Evolutionary conservation across 257 asterid species (phyloP).

Genomic region (Paulownia fortunei): DNA sequence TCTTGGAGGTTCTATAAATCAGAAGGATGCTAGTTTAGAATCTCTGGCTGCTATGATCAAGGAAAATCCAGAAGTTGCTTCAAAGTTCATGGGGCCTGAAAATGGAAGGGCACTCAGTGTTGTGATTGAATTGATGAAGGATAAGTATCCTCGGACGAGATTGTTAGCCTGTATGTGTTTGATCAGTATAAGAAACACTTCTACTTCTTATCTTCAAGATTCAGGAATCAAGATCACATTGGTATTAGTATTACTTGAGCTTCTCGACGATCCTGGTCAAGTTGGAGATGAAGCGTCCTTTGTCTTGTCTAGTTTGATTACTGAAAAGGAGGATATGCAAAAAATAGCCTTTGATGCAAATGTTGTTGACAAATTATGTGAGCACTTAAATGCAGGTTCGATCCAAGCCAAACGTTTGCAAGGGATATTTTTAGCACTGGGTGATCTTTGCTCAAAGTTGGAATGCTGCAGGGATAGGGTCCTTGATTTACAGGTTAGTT

Average conservation of each 20-base stretch:
- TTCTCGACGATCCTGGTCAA: slow-evolving; percentile 88
- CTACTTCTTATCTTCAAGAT: slow-evolving; percentile 65
- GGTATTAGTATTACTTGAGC: slow-evolving; percentile 71
- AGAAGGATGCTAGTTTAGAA: slow-evolving; percentile 90
- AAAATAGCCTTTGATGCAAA: slow-evolving; percentile 73
- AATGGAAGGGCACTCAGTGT: slow-evolving; percentile 67
- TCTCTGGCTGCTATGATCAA: slow-evolving; percentile 74
- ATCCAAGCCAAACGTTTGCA: slow-evolving; percentile 64
- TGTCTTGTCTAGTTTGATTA: slow-evolving; percentile 72
- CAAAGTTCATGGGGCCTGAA: slow-evolving; percentile 68
- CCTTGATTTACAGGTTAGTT: slow-evolving; percentile 73
- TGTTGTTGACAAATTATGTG: slow-evolving; percentile 65
- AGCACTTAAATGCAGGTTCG: slow-evolving; percentile 58
- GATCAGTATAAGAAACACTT: slow-evolving; percentile 69
- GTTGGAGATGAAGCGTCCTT: slow-evolving; percentile 95
- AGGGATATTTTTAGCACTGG: slow-evolving; percentile 79
- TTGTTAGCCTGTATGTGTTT: slow-evolving; percentile 84
- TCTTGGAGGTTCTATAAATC: slow-evolving; percentile 79
- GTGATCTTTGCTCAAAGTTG: slow-evolving; percentile 78
- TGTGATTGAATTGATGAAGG: slow-evolving; percentile 73
- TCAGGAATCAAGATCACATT: slow-evolving; percentile 58
- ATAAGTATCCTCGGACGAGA: slow-evolving; percentile 81
- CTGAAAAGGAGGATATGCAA: slow-evolving; percentile 85
- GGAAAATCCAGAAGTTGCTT: slow-evolving; percentile 73
- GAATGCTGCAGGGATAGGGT: slow-evolving; percentile 86